Evolutionary conservation across 169 alveolate species (phyloP), one percentile per base, ranked within the genome.

Genomic region (Plasmodium vivax): DNA sequence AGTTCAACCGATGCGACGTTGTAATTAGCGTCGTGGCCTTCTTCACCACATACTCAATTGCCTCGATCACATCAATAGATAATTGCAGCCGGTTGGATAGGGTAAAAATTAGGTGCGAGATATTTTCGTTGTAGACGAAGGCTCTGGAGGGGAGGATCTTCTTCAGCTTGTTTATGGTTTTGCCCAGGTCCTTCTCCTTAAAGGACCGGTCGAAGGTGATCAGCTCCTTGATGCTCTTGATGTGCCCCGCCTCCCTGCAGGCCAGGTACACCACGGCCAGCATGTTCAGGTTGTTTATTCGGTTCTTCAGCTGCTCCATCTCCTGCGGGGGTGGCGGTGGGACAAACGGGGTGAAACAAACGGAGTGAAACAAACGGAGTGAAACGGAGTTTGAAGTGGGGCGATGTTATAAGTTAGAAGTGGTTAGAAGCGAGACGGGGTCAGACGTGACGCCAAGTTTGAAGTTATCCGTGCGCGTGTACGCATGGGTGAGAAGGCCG

Each of bases 161-260:
- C 77, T 98, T 98, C 85, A 98, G 84, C 16, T 97, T 95, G 83
- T 98, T 98, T 77, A 98, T 97, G 38, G 98, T 97, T 54, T 97
- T 94, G 36, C 98, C 99, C 8, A 98, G 94, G 71, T 98, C 99
- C 82, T 95, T 96, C 68, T 96, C 98, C 79, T 98, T 85, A 51
- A 97, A 85, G 8, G 97, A 94, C 43, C 98, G 83, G 88, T 98
- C 98, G 72, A 93, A 98, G 1, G 97, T 85, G 19, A 93, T 85
- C 30, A 98, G 93, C 94, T 98, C 99, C 90, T 97, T 96, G 12
- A 98, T 95, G 10, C 98, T 96, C 51, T 98, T 97, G 51, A 97
- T 96, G n/a, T 95, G 97, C 0, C 98, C 98, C 16, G 97, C 98
- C 93, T 98, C 99, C 30, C 99, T 95, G 71, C 98, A 96, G n/a